Conservation (phyloP, 306 rosid genomes). For the Malus fusca region DNA sequence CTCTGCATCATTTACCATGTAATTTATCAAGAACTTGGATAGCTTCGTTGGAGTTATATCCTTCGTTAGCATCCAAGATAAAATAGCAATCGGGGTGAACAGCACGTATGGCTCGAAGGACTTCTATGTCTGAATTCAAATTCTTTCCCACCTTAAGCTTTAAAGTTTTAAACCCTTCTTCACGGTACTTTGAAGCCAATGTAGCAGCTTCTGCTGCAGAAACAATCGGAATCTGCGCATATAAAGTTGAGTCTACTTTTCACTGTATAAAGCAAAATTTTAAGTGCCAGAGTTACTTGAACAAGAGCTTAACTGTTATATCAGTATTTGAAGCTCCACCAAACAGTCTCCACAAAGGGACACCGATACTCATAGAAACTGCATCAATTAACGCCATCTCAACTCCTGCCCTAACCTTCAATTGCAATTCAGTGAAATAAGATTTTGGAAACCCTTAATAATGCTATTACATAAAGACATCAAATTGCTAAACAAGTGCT, state of each 20-base stretch:
- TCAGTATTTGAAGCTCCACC: constrained; percentile 89
- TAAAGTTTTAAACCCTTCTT: constrained; percentile 70
- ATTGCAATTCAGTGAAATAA: constrained; percentile 6
- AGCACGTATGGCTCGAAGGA: constrained; percentile 69
- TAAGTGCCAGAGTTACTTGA: constrained; percentile 7
- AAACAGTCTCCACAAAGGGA: constrained; percentile 88
- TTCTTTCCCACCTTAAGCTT: constrained; percentile 91
- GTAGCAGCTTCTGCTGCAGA: constrained; percentile 67
- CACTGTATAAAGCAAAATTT: background rate
- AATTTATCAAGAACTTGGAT: constrained; percentile 77
- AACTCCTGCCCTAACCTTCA: constrained; percentile 95
- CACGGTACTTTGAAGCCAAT: constrained; percentile 68
- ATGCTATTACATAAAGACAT: background rate
- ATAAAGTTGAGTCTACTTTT: constrained; percentile 1
- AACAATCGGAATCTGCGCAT: constrained; percentile 78
- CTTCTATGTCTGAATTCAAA: constrained; percentile 70
- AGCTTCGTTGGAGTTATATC: constrained; percentile 73
- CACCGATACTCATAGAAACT: constrained; percentile 64
- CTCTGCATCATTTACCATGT: constrained; percentile 42
- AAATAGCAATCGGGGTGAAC: constrained; percentile 70
- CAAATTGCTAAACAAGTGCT: background rate
- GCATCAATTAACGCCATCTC: constrained; percentile 96
- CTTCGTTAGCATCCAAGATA: constrained; percentile 95
- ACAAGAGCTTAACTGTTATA: constrained; percentile 59
- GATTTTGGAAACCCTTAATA: background rate